phyloP scores from a whole-genome alignment of 2,329 filamentous ascomycete genomes.

The Fusarium haematococcum region DNA sequence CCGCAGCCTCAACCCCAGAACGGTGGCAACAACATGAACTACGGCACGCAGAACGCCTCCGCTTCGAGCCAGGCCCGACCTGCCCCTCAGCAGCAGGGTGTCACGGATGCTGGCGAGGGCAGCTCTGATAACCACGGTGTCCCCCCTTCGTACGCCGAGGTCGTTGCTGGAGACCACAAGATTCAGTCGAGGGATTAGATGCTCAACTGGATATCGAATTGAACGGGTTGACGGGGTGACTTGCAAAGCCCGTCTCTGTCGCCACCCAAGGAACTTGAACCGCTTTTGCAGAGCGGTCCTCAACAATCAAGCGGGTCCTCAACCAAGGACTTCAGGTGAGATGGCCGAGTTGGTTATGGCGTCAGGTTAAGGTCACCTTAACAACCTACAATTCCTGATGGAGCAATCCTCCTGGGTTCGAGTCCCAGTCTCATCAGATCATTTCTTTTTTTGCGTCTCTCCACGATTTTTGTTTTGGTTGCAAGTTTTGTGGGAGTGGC shows the following conservation, averaged over 20 bases:
- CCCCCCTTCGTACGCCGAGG: constrained; percentile 91
- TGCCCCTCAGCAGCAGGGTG: constrained; percentile 48
- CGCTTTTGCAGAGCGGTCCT: constrained; percentile 7
- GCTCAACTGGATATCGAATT: background rate
- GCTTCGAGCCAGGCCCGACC: constrained; percentile 38
- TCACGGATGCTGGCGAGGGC: constrained; percentile 55
- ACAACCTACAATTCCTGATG: constrained; percentile 39
- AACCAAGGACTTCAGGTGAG: constrained; percentile 30
- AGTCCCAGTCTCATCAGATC: constrained; percentile 43
- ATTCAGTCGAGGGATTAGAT: constrained; percentile 69
- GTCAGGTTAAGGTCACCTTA: constrained; percentile 43
- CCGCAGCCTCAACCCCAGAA: constrained; percentile 49
- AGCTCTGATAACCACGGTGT: constrained; percentile 57
- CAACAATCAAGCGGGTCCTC: constrained; percentile 35
- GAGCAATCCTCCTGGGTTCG: constrained; percentile 45
- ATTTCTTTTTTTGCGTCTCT: constrained; percentile 27
- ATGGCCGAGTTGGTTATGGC: constrained; percentile 46
- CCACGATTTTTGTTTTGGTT: constrained; percentile 11
- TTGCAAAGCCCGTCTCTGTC: background rate
- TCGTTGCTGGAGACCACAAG: constrained; percentile 91
- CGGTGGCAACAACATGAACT: constrained; percentile 54
- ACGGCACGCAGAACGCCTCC: constrained; percentile 55
- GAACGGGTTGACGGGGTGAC: background rate
- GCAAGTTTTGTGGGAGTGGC: background rate
- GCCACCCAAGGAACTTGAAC: constrained; percentile 9